These are phyloP conservation scores for Globisporangium ultimum DNA, from an alignment of 352 stramenopile genomes.

Conservation along the genomic window DNA sequence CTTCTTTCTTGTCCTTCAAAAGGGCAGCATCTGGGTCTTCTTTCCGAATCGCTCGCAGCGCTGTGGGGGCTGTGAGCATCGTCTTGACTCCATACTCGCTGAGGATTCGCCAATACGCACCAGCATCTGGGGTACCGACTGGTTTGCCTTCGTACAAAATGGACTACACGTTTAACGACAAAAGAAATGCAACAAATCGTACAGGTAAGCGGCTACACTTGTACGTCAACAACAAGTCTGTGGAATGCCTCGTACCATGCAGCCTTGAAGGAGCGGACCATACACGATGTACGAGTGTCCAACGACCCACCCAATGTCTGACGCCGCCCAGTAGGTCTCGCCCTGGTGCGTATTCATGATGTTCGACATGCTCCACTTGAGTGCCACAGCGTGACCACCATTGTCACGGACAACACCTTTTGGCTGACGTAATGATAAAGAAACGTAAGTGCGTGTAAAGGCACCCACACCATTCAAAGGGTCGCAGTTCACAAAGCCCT, in stretches of 20 bases:
- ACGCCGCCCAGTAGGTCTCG: slow-evolving; percentile 84
- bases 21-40: slow-evolving; percentile 68
- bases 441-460: neutral
- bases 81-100: slow-evolving; percentile 80
- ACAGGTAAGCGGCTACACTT: too few relatives aligned
- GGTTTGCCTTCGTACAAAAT: slow-evolving; percentile 91
- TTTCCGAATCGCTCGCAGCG: slow-evolving; percentile 85
- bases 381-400: slow-evolving; percentile 72
- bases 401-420: slow-evolving; percentile 81
- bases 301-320: slow-evolving; percentile 89
- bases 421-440: slow-evolving; percentile 18
- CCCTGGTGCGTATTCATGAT: slow-evolving; percentile 69
- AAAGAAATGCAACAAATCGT: too few relatives aligned
- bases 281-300: slow-evolving; percentile 90
- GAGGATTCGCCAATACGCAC: slow-evolving; percentile 86
- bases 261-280: slow-evolving; percentile 83
- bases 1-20: slow-evolving; percentile 38
- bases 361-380: slow-evolving; percentile 86
- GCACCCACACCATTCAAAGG: neutral
- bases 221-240: too few relatives aligned
- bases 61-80: slow-evolving; percentile 92
- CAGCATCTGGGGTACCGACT: slow-evolving; percentile 80
- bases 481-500: neutral
- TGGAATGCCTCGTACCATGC: too few relatives aligned
- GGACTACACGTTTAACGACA: too few relatives aligned